Evolutionary conservation across 164 flowering plant genomes (phyloP), one percentile per base, ranked within the genome.

Genomic region (Houttuynia cordata): DNA sequence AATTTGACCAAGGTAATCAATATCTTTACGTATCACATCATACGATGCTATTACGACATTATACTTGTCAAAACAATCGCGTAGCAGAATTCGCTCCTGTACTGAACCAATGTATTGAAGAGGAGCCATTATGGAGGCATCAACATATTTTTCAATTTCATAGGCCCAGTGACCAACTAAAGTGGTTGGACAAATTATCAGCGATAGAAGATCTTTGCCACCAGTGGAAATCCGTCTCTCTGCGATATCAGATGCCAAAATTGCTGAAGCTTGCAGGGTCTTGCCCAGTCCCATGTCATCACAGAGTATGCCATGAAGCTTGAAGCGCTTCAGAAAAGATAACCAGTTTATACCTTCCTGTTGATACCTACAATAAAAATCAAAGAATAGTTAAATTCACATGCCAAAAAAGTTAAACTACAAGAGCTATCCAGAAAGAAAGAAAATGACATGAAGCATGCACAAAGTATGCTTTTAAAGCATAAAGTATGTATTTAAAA

Each of bases 211-310:
- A 63, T 72, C 75, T 59, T 70, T 73, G 59, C 58, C 70, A 20
- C 60, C 65, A 58, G 65, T 74, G 21, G 73, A 74, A 64, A 78
- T 64, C 57, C 75, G 81, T 8, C 62, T 76, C 68, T 94, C 99
- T 49, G 74, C 97, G 61, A 88, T 78, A 68, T 91, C 96, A 67
- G 96, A 88, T 62, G 97, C 97, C 72, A 94, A 81, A 73, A 94
- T 94, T n/a, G 99, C 93, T n/a, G 96, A 84, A 59, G 99, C 91
- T 77, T 94, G 99, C 57, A 94, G 88, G 41, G 99, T 94, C 78
- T 94, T 94, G 57, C 99, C 99, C 57, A 94, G 96, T 60, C 99
- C 99, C 99, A 94, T 94, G 72, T 94, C 99, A 87, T 94, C 99
- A 82, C 99, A 94, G 66, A 94, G 74, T 51, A 94, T 88, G 40